Conservation (phyloP, 805 yeast species). For the Metschnikowia cerradonensis region DNA sequence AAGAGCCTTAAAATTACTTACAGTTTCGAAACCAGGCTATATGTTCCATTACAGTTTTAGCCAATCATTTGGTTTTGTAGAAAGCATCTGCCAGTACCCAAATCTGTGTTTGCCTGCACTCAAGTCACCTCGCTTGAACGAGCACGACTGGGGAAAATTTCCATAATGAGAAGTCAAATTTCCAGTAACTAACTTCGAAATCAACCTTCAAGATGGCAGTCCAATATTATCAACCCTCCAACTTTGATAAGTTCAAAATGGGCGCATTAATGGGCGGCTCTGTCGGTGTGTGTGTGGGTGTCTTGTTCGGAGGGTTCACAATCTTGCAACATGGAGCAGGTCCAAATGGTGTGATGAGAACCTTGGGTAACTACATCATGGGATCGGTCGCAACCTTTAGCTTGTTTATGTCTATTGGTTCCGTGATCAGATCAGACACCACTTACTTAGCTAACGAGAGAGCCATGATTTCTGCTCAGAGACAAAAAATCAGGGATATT, state of each 20-base stretch:
- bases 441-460: constrained; percentile 22
- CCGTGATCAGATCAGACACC: constrained; percentile 78
- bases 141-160: constrained; percentile 5
- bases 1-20: not conserved
- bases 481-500: constrained; percentile 15
- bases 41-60: not conserved
- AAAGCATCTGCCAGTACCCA: not conserved
- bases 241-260: constrained; percentile 96
- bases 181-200: not conserved
- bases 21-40: not conserved
- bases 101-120: not conserved
- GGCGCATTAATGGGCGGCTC: constrained; percentile 94
- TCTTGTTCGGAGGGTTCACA: constrained; percentile 89
- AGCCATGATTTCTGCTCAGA: constrained; percentile 15
- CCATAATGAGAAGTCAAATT: not conserved
- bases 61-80: not conserved
- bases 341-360: constrained; percentile 94
- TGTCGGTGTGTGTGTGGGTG: constrained; percentile 92
- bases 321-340: constrained; percentile 95
- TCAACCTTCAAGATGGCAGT: constrained; percentile 14
- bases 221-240: constrained; percentile 59
- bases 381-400: constrained; percentile 98
- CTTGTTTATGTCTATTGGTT: constrained; percentile 92
- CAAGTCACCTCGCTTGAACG: constrained; percentile 1
- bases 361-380: constrained; percentile 91